A percentile compares a stretch with the other conserved stretches of the same genome.
Conservation (phyloP, 2,329 filamentous ascomycete species). For the Aspergillus calidoustus region DNA sequence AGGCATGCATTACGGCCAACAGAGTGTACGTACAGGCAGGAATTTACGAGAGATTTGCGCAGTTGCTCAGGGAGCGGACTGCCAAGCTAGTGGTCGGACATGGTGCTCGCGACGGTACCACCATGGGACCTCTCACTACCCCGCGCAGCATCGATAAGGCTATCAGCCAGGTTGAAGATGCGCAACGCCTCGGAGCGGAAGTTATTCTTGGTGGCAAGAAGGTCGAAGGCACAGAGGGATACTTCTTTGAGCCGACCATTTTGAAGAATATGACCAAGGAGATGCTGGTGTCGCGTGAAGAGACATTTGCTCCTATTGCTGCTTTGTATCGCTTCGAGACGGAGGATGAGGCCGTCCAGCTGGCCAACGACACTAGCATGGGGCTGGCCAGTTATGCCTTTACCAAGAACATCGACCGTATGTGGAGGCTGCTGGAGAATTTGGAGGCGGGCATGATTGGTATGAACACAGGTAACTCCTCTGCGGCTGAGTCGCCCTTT, state of each 20-base stretch:
- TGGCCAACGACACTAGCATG: constrained; percentile 67
- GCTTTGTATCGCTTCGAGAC: constrained; percentile 69
- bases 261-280: constrained; percentile 62
- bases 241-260: constrained; percentile 73
- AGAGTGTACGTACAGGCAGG: constrained; percentile 50
- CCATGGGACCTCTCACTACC: constrained; percentile 65
- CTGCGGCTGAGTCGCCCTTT: constrained; percentile 69
- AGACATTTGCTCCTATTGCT: constrained; percentile 68
- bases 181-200: constrained; percentile 64
- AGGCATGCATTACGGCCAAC: constrained; percentile 53
- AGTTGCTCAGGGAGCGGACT: constrained; percentile 58
- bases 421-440: constrained; percentile 69
- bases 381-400: constrained; percentile 71
- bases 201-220: constrained; percentile 64
- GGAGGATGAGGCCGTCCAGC: constrained; percentile 65
- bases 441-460: constrained; percentile 73
- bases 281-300: constrained; percentile 64
- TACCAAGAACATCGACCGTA: constrained; percentile 69
- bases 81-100: constrained; percentile 63
- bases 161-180: constrained; percentile 65
- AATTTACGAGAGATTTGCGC: constrained; percentile 57
- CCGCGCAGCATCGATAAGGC: constrained; percentile 62
- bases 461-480: constrained; percentile 67
- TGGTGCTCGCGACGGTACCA: constrained; percentile 58
- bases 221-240: constrained; percentile 59